Percentiles rank a stretch among this genome's conserved stretches.
Evolutionary conservation across 2,329 filamentous ascomycete species (phyloP).

Genomic region (Colletotrichum euphorbiae): DNA sequence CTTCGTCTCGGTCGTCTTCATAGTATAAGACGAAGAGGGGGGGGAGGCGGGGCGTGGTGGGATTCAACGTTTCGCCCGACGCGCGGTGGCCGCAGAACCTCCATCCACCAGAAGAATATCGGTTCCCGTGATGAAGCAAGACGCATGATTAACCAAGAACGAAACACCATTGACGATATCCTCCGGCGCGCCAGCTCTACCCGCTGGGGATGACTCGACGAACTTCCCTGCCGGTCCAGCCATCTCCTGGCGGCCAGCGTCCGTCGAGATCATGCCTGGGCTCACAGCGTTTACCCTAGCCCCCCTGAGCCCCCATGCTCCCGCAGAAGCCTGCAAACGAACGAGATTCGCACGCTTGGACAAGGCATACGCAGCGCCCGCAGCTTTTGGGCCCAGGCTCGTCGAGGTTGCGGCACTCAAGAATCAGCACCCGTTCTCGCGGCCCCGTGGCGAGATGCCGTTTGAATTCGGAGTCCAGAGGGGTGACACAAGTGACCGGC

Average conservation of each 20-base stretch:
- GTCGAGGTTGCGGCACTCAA: background rate
- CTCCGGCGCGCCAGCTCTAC: background rate
- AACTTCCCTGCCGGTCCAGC: background rate
- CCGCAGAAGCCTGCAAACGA: no score
- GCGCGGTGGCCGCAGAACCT: background rate
- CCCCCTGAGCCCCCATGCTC: background rate
- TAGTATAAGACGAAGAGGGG: no score
- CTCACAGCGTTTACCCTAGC: background rate
- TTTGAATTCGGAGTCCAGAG: background rate
- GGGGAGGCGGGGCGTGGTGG: no score
- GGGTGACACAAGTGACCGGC: background rate
- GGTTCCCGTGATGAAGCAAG: background rate
- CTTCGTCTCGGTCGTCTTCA: no score
- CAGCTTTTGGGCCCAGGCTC: background rate
- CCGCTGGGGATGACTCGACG: background rate
- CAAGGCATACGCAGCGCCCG: background rate
- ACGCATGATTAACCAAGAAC: background rate
- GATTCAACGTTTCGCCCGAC: background rate
- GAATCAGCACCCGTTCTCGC: background rate
- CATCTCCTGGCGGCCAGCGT: background rate
- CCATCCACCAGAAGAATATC: background rate
- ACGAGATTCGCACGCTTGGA: background rate
- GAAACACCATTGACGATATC: background rate
- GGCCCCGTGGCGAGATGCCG: background rate
- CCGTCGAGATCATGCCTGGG: background rate